Evolutionary conservation across 768 basidiomycete species (phyloP), one percentile per base, ranked within the genome.

Genomic region (Lactarius tabidus): DNA sequence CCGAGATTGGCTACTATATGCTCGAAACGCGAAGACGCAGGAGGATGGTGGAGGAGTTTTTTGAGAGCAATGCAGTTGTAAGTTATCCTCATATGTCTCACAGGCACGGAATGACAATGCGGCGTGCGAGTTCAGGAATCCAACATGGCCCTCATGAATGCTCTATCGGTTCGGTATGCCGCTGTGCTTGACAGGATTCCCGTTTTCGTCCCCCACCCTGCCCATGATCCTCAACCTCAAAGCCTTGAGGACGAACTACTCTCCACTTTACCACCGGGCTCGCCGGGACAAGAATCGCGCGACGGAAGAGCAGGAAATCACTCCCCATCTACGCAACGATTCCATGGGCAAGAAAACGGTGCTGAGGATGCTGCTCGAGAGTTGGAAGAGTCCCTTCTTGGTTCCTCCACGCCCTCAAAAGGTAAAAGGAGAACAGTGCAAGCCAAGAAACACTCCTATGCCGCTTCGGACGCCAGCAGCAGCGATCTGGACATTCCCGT

Each of bases 11-110:
- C 59, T 84, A 84, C 63, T 93, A 93, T 70, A 79, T 85, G 59
- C 72, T 86, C 35, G 86, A 90, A 71, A 90, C 89, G 7, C 85
- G 87, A 71, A 86, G 85, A 72, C 84, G 90, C 57, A 84, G 86
- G 74, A 84, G 82, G 58, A 87, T 89, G 68, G 83, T 93, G 6
- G 87, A 86, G 65, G 82, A 85, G 56, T 89, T 84, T 80, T 93
- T 91, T 69, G 85, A 89, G 72, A 80, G 81, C 31, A 87, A 82
- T 72, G 77, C 85, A 62, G 76, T 85, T 71, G 90, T 91, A 71
- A 74, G 82, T 74, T 9, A 28, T 60, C 39, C 56, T 57, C 61
- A 41, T 60, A 28, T 55, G n/a, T 31, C 45, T 53, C 53, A 12
- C 35, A 39, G 20, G 10, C 23, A 15, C 59, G 35, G 28, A 29